A percentile compares a stretch with the other conserved stretches of the same genome.
These are phyloP conservation scores for Pleurotus giganteus DNA, from an alignment of 768 basidiomycete genomes.

Conservation along the genomic window DNA sequence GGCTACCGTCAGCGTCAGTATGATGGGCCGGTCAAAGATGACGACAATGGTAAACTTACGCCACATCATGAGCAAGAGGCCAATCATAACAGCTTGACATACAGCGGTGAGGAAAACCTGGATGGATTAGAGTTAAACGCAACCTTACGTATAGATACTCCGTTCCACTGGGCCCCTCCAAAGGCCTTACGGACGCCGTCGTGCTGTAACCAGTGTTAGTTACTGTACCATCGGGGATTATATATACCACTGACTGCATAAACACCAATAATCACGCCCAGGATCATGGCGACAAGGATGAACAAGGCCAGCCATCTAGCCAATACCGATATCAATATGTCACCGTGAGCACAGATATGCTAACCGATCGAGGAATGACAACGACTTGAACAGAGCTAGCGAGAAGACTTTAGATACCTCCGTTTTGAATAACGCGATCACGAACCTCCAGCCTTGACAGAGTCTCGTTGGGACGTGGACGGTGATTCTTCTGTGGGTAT, in stretches of 20 bases:
- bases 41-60: constrained; percentile 31
- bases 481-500: background rate
- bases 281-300: constrained; percentile 70
- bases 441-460: background rate
- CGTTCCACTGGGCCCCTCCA: constrained; percentile 58
- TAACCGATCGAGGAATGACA: constrained; percentile 45
- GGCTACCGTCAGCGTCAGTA: constrained; percentile 20
- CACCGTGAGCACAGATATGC: background rate
- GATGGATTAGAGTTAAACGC: background rate
- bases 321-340: background rate
- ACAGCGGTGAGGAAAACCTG: background rate
- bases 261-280: constrained; percentile 73
- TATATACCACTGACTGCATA: constrained; percentile 40
- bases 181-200: constrained; percentile 56
- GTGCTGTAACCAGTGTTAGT: background rate
- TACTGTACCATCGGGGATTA: background rate
- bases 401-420: background rate
- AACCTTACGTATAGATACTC: constrained; percentile 75
- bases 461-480: background rate
- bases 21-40: too few species aligned
- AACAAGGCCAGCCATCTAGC: constrained; percentile 56
- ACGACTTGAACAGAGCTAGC: constrained; percentile 35
- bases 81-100: constrained; percentile 68
- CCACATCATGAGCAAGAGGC: constrained; percentile 88
- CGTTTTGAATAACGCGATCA: background rate